Evolutionary conservation across 2,329 filamentous ascomycete genomes (phyloP), one percentile per base, ranked within the genome.

Genomic region (Neurospora sp.): DNA sequence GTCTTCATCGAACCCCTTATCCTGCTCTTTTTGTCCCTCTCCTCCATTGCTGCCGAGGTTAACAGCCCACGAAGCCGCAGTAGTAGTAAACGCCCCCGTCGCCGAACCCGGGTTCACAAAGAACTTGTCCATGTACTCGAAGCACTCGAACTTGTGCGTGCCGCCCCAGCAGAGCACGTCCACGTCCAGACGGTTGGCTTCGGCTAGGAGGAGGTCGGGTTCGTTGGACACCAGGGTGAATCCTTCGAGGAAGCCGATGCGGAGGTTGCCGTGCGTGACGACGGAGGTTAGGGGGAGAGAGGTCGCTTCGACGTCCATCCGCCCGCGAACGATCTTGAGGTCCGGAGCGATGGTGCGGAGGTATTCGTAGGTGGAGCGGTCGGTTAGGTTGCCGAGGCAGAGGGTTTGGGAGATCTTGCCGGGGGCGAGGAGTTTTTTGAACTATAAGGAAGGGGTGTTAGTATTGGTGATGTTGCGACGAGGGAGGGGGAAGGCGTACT

Each of bases 361-460:
- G 83, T 92, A 92, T 79, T 93, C 91, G 84, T 92, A 94, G 66
- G 91, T 93, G 74, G 88, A 85, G 79, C 90, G 89, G 82, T 93
- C 91, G 74, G 91, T 93, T 62, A 93, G 86, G 82, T 93, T 93
- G 76, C 91, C 91, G 46, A 93, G 86, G 80, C 91, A 94, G 74
- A 93, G 86, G 69, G 91, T 92, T 81, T 94, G 91, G 72, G 90
- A 89, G 76, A 94, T 94, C 82, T 94, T 94, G 75, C 91, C 91
- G 12, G 91, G 91, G 1, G 91, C 90, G 75, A 94, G 89, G 76
- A 94, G 91, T 80, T 93, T 93, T 80, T 92, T 92, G 85, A 94
- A 94, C 91, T 94, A 40, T 12, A 33, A 52, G 67, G 41, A 67
- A 57, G 15, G 17, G 57, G 69, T 66, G 40, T 46, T 68, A 23